Conservation (phyloP, 345 rosid genomes). For the Aethionema arabicum region DNA sequence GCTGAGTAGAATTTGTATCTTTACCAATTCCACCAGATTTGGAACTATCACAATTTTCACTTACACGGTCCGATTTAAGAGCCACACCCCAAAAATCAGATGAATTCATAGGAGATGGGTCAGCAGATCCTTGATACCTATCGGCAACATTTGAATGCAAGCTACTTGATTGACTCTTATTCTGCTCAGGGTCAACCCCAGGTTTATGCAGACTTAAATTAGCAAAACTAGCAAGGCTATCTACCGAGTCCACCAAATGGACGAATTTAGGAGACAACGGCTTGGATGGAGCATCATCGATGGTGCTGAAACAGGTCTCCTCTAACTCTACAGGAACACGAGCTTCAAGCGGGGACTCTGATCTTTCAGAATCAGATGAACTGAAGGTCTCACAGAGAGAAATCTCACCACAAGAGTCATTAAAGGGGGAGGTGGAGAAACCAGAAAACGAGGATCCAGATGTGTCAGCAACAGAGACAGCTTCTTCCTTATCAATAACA, state of each 20-base stretch:
- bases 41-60: conserved; percentile 32
- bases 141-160: conserved; percentile 29
- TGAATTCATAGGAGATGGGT: conserved; percentile 35
- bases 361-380: conserved; percentile 60
- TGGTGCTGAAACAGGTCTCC: conserved; percentile 36
- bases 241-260: conserved; percentile 59
- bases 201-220: conserved; percentile 38
- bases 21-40: conserved; percentile 32
- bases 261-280: conserved; percentile 70
- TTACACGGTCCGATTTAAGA: conserved; percentile 40
- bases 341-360: conserved; percentile 42
- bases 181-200: conserved; percentile 32
- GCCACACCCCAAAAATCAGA: conserved; percentile 64
- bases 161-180: conserved; percentile 31
- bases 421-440: conserved; percentile 55
- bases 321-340: conserved; percentile 39
- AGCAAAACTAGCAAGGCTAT: conserved; percentile 38
- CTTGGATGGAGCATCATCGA: conserved; percentile 44
- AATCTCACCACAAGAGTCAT: conserved; percentile 71
- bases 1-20: conserved; percentile 41
- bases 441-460: conserved; percentile 71
- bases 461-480: conserved; percentile 50
- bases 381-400: conserved; percentile 62
- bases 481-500: conserved; percentile 45
- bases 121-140: conserved; percentile 32